phyloP scores from a whole-genome alignment of 2,329 filamentous ascomycete species.

The Ceratocystis huliohia region DNA sequence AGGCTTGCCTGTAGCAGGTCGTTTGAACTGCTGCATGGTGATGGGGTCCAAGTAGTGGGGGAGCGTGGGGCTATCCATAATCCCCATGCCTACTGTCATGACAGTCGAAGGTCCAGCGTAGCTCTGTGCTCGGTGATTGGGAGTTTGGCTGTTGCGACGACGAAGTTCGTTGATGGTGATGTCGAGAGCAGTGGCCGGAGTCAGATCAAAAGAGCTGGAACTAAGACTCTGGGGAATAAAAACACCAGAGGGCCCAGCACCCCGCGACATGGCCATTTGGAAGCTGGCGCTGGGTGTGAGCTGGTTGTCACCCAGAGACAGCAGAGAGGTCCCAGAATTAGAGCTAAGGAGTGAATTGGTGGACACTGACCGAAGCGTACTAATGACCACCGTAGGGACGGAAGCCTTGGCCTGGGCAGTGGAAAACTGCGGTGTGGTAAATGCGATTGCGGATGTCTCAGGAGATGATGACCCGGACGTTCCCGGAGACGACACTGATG shows the following conservation, averaged over 20 bases:
- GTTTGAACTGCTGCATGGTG: background rate
- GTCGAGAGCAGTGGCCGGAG: slow-evolving; percentile 27
- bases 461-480: slow-evolving; percentile 16
- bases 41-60: slow-evolving; percentile 15
- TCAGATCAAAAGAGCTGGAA: slow-evolving; percentile 15
- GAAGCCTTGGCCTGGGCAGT: background rate
- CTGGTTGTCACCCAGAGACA: background rate
- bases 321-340: slow-evolving; percentile 13
- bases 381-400: slow-evolving; percentile 11
- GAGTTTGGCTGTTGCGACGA: slow-evolving; percentile 43
- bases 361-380: background rate
- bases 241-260: slow-evolving; percentile 20
- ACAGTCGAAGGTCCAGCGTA: slow-evolving; percentile 16
- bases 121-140: slow-evolving; percentile 32
- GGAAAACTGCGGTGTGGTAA: background rate
- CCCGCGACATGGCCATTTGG: slow-evolving; percentile 19
- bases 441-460: background rate
- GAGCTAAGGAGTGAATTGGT: background rate
- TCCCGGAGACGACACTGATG: slow-evolving; percentile 16
- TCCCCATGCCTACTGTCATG: slow-evolving; percentile 20
- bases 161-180: slow-evolving; percentile 40
- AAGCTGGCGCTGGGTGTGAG: slow-evolving; percentile 17
- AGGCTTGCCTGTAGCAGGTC: background rate
- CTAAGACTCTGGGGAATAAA: slow-evolving; percentile 18
- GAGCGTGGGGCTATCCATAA: slow-evolving; percentile 29